A percentile compares a stretch with the other conserved stretches of the same genome.
Conservation (phyloP, 2,329 filamentous ascomycete species). For the Akanthomyces dipterigenus region DNA sequence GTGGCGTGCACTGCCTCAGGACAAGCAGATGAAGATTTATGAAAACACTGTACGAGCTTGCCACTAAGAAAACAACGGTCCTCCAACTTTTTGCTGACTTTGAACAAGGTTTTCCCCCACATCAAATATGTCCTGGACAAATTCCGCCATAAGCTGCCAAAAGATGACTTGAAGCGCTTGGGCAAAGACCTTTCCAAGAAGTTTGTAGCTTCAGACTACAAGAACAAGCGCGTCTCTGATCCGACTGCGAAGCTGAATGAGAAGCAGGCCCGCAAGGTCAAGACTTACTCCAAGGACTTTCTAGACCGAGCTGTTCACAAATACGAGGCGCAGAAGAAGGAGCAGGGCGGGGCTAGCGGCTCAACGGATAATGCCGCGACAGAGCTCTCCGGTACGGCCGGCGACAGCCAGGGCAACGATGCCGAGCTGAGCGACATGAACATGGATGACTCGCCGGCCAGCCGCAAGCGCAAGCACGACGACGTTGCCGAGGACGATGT, state of each 20-base stretch:
- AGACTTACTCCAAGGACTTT: slow-evolving; percentile 75
- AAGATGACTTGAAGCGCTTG: slow-evolving; percentile 62
- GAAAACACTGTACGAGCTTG: slow-evolving; percentile 70
- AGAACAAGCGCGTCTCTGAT: slow-evolving; percentile 77
- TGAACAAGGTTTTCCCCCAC: slow-evolving; percentile 66
- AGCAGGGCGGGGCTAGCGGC: slow-evolving; percentile 39
- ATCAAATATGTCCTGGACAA: slow-evolving; percentile 83
- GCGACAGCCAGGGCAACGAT: slow-evolving; percentile 23
- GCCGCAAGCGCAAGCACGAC: slow-evolving; percentile 60
- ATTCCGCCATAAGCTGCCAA: slow-evolving; percentile 79
- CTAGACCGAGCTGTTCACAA: slow-evolving; percentile 81
- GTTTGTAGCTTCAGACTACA: slow-evolving; percentile 85
- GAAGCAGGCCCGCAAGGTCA: slow-evolving; percentile 76
- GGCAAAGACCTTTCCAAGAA: slow-evolving; percentile 73
- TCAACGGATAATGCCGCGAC: slow-evolving; percentile 42
- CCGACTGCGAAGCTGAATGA: slow-evolving; percentile 63
- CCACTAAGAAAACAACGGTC: slow-evolving; percentile 13
- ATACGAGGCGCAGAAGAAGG: slow-evolving; percentile 60
- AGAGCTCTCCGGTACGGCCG: slow-evolving; percentile 24
- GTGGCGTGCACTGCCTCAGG: slow-evolving; percentile 61
- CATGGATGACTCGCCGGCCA: slow-evolving; percentile 36
- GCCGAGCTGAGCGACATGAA: slow-evolving; percentile 38
- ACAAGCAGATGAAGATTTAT: slow-evolving; percentile 93
- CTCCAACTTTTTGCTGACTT: not conserved
- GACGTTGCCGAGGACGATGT: slow-evolving; percentile 31